Percentiles rank a stretch among this genome's conserved stretches.
Evolutionary conservation across 495 filamentous ascomycete genomes (phyloP).

Genomic region (Achaetomiella virescens): DNA sequence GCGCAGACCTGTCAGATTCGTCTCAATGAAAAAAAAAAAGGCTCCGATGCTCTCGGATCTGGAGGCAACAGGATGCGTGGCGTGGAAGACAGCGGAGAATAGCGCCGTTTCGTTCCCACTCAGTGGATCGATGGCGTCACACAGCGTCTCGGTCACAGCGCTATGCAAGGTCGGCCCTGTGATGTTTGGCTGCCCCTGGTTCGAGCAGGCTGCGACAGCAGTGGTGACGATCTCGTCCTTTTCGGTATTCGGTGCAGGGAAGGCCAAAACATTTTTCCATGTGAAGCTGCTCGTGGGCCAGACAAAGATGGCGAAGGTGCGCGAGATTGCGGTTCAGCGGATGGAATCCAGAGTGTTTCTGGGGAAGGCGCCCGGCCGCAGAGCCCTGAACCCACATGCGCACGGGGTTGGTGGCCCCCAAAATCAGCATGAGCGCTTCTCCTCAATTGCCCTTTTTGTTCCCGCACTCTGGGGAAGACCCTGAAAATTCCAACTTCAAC

Average conservation of each 20-base stretch:
- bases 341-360: neutral
- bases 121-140: slow-evolving; percentile 5
- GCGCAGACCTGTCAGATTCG: no score
- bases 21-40: neutral
- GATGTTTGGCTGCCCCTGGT: neutral
- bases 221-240: no score
- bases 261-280: neutral
- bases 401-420: neutral
- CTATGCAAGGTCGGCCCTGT: neutral
- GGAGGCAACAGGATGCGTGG: neutral
- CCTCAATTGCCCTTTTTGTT: neutral
- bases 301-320: neutral
- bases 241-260: no score
- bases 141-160: neutral
- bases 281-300: neutral
- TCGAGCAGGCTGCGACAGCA: neutral
- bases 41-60: neutral
- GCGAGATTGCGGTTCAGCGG: no score
- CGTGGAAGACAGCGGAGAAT: neutral
- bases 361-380: neutral
- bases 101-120: neutral
- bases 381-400: neutral
- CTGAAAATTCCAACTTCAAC: neutral
- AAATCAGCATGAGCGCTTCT: neutral
- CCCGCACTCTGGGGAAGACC: neutral